Evolutionary conservation across 768 basidiomycete genomes (phyloP).

Genomic region (Phanerochaete carnosa): DNA sequence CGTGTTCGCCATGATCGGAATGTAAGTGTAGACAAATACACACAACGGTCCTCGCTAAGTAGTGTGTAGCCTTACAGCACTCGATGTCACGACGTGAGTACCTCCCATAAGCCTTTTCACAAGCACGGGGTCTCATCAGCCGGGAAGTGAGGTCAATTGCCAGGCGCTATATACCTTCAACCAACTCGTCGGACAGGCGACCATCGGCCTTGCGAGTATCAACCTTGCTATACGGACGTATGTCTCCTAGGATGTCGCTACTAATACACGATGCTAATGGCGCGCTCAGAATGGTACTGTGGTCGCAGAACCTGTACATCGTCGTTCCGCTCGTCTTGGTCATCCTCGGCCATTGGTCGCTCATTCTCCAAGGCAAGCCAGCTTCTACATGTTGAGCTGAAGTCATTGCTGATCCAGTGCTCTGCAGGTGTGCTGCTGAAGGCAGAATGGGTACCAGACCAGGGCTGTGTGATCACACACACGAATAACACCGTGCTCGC

Average conservation of each 20-base stretch:
- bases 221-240: constrained; percentile 46
- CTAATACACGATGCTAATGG: background rate
- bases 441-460: constrained; percentile 45
- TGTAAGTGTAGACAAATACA: constrained; percentile 31
- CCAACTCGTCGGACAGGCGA: constrained; percentile 40
- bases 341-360: constrained; percentile 70
- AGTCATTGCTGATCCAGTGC: background rate
- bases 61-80: constrained; percentile 28
- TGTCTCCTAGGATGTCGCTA: background rate
- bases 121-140: background rate
- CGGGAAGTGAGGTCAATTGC: constrained; percentile 36
- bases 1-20: constrained; percentile 43
- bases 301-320: constrained; percentile 57
- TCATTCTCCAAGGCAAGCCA: constrained; percentile 57
- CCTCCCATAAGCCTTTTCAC: background rate
- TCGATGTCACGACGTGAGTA: constrained; percentile 33
- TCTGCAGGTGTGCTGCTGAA: constrained; percentile 53
- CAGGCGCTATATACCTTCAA: constrained; percentile 36
- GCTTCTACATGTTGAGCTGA: background rate
- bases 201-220: constrained; percentile 44
- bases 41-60: background rate
- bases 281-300: constrained; percentile 60
- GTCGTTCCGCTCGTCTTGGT: constrained; percentile 48
- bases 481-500: constrained; percentile 61
- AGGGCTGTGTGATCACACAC: constrained; percentile 54